These are phyloP conservation scores for Cadophora sp. DNA, from an alignment of 2,329 filamentous ascomycete genomes.

Conservation along the genomic window DNA sequence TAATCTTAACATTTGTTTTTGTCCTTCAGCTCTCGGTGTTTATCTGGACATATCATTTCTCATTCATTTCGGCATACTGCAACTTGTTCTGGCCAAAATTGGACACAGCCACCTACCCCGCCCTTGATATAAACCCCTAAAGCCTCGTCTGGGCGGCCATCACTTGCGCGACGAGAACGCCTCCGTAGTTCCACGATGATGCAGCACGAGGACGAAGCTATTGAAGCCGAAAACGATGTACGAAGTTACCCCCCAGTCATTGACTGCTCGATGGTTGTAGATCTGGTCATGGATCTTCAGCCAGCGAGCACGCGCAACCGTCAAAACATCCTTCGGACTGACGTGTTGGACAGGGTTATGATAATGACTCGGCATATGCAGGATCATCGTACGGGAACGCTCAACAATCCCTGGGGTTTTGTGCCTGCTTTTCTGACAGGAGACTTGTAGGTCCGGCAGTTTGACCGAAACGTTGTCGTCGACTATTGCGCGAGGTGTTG, in stretches of 20 bases:
- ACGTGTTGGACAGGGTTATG: constrained; percentile 27
- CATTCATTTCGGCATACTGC: neutral
- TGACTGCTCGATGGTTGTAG: neutral
- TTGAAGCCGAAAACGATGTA: constrained; percentile 24
- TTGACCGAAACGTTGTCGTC: constrained; percentile 37
- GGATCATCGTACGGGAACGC: constrained; percentile 27
- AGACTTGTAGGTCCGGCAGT: constrained; percentile 26
- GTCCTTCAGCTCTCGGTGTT: neutral
- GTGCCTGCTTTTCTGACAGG: constrained; percentile 1
- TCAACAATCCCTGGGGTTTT: neutral
- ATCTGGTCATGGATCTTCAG: neutral
- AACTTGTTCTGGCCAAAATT: neutral
- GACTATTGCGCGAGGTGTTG: constrained; percentile 32
- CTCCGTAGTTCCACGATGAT: constrained; percentile 7
- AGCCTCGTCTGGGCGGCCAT: neutral
- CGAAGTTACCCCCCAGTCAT: constrained; percentile 2
- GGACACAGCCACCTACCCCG: constrained; percentile 6
- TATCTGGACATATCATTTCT: neutral
- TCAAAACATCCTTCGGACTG: constrained; percentile 3
- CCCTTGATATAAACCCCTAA: neutral
- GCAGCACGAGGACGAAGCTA: constrained; percentile 16
- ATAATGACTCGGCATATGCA: constrained; percentile 35
- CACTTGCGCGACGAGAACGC: neutral
- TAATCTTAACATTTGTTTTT: neutral
- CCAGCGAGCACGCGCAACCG: neutral